Evolutionary conservation across 2,329 filamentous ascomycete genomes (phyloP).

Genomic region (Aspergillus sergii): DNA sequence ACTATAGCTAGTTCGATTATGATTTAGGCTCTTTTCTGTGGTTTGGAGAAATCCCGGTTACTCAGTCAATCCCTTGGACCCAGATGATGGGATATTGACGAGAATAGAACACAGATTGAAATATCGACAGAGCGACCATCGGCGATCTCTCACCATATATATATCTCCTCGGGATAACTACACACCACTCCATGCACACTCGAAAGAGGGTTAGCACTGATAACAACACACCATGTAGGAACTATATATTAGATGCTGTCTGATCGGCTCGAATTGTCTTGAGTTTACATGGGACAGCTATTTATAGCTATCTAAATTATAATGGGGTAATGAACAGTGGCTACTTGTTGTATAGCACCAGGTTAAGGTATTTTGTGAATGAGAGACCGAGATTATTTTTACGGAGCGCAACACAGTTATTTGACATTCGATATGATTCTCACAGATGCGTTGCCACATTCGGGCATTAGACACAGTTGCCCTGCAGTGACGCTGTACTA

Average conservation of each 20-base stretch:
- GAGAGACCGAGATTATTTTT: background rate
- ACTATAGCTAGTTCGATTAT: background rate
- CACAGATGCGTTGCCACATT: slow-evolving; percentile 4
- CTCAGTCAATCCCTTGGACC: background rate
- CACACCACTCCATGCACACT: background rate
- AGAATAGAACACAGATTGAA: background rate
- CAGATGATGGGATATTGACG: no score
- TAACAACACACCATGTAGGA: background rate
- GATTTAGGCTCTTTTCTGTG: background rate
- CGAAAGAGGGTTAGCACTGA: background rate
- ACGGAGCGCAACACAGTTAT: background rate
- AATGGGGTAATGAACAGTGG: background rate
- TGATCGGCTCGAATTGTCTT: background rate
- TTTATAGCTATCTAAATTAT: background rate
- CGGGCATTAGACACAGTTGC: background rate
- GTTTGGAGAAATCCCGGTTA: background rate
- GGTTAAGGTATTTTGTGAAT: background rate
- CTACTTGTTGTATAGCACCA: background rate
- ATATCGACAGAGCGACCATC: background rate
- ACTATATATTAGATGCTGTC: background rate
- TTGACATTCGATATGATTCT: slow-evolving; percentile 4
- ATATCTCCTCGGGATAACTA: no score
- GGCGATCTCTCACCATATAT: slow-evolving; percentile 6
- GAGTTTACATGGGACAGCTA: background rate
- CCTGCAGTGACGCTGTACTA: no score